These are phyloP conservation scores for Edaphochlamys debaryana DNA, from an alignment of 139 green algal genomes.

Conservation along the genomic window DNA sequence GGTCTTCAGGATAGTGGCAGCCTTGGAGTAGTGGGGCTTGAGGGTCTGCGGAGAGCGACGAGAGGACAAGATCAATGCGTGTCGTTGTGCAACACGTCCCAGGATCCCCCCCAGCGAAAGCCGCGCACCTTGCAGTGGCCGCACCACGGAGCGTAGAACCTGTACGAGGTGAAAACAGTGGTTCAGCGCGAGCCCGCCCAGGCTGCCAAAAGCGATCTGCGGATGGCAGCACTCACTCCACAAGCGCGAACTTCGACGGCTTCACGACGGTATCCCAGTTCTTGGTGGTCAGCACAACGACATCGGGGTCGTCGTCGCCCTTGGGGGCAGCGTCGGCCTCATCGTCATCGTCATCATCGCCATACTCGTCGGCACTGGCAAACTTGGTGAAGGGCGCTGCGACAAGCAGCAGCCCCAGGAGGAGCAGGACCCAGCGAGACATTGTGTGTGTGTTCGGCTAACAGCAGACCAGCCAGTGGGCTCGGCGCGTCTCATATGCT, in stretches of 20 bases:
- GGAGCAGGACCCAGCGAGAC: slow-evolving; percentile 41
- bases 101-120: too few relatives aligned
- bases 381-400: slow-evolving; percentile 50
- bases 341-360: slow-evolving; percentile 63
- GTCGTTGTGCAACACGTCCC: background rate
- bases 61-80: slow-evolving; percentile 8
- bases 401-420: slow-evolving; percentile 54
- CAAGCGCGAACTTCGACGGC: slow-evolving; percentile 76
- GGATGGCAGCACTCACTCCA: slow-evolving; percentile 45
- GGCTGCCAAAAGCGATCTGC: background rate
- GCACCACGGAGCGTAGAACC: slow-evolving; percentile 55
- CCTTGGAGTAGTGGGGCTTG: slow-evolving; percentile 79
- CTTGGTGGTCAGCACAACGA: slow-evolving; percentile 73
- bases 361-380: slow-evolving; percentile 12
- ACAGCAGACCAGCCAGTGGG: too few relatives aligned
- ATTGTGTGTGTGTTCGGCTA: too few relatives aligned
- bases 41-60: slow-evolving; percentile 58
- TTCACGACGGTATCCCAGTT: slow-evolving; percentile 74
- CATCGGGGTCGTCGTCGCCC: slow-evolving; percentile 67
- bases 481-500: too few relatives aligned
- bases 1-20: slow-evolving; percentile 74
- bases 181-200: background rate
- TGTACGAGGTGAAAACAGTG: background rate
- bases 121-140: slow-evolving; percentile 53
- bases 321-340: slow-evolving; percentile 15